Base-by-base conservation (phyloP, 805 yeast species). In the Middelhovenomyces tepae region DNA sequence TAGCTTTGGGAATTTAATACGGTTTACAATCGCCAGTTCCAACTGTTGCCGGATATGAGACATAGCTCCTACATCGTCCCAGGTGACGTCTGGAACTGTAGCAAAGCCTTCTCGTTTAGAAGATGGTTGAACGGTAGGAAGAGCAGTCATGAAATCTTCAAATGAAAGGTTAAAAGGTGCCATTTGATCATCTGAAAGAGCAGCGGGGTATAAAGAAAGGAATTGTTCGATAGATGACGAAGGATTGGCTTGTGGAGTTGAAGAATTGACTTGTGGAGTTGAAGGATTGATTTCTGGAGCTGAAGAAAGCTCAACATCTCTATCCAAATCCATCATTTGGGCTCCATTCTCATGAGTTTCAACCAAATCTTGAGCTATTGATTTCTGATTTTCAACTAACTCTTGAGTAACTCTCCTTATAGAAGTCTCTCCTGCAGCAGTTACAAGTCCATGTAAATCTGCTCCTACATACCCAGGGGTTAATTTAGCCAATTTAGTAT, bases 401-500 rank as follows among this genome's bases (percentile, higher is more conserved):
- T 73, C 65, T 36, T 75, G 73, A 53, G 89, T 89, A 4, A 91
- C 87, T 45, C 98, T 69, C 52, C 89, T 87, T 41, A 91, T 87
- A 1, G 97, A 95, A 42, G 83, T 72, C 13, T 86, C 81, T 37
- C 97, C 97, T 0, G 98, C 95, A 2, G 95, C 95, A 0, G 95
- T 76, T 1, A 84, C 93, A 37, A 91, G 67, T 9, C 97, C 93
- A 49, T 86, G 85, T 45, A 91, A 67, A 64, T 91, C 98, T 1
- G 98, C 98, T 33, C 97, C 98, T 5, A 91, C 98, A 57, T 76
- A 91, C 10, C 98, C 98, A 0, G 98, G 96, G 0, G 98, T 91
- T 63, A 83, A 63, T 51, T 87, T 87, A 2, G 97, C 95, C 32
- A 91, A 64, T 39, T 71, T 69, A 27, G 59, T 50, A 53, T 74